Evolutionary conservation across 1,284 basidiomycete species (phyloP).

Genomic region (Dichomitus squalens): DNA sequence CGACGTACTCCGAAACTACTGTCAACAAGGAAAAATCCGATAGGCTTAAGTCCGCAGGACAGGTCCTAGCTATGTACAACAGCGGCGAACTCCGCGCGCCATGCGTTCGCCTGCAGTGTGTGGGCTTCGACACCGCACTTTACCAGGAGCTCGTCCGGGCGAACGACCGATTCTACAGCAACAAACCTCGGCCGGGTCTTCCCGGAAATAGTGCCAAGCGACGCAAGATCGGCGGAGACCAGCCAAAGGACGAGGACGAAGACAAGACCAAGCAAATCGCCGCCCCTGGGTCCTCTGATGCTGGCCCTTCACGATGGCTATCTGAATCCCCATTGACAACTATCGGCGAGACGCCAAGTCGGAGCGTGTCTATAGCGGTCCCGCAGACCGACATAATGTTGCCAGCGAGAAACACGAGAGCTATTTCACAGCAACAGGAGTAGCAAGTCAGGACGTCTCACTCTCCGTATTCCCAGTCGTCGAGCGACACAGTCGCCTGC

Average conservation of each 20-base stretch:
- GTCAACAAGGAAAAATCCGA: constrained; percentile 39
- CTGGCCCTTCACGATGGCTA: neutral
- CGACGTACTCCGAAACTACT: constrained; percentile 24
- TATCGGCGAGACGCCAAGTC: neutral
- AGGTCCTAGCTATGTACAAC: constrained; percentile 43
- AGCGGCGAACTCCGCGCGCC: constrained; percentile 43
- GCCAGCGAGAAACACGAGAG: neutral
- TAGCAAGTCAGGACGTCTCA: neutral
- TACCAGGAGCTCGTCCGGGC: constrained; percentile 41
- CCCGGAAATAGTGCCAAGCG: constrained; percentile 9
- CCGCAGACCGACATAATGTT: neutral
- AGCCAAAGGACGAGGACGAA: neutral
- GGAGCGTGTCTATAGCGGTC: neutral
- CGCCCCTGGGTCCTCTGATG: neutral
- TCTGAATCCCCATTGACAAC: neutral
- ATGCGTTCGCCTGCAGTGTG: constrained; percentile 47
- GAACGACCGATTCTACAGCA: constrained; percentile 16
- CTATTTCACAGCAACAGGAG: neutral
- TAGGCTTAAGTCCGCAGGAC: constrained; percentile 32
- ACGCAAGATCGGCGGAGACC: constrained; percentile 1
- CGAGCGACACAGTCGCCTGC: neutral
- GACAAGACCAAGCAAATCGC: constrained; percentile 5
- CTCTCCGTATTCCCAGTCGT: constrained; percentile 14
- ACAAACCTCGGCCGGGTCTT: constrained; percentile 10
- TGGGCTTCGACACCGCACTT: constrained; percentile 45